Evolutionary conservation across 2,329 filamentous ascomycete genomes (phyloP).

Genomic region (Allantophomopsis cytisporea): DNA sequence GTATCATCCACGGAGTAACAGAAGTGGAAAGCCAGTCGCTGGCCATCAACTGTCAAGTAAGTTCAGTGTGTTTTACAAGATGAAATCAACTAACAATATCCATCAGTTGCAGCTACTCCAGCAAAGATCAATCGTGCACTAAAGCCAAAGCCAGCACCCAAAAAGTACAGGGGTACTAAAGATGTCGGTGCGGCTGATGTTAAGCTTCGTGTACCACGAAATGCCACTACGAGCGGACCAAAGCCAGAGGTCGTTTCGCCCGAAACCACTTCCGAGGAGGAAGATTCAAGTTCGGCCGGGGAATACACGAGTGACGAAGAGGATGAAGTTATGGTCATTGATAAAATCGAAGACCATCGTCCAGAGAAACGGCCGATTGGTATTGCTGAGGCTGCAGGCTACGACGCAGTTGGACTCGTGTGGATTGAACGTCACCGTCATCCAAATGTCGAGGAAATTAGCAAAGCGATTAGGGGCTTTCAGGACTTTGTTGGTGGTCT

Average conservation of each 20-base stretch:
- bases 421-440: slow-evolving; percentile 25
- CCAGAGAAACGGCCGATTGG: slow-evolving; percentile 22
- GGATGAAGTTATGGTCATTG: slow-evolving; percentile 12
- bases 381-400: slow-evolving; percentile 31
- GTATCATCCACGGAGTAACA: neutral
- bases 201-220: neutral
- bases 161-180: no score
- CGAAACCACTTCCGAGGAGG: slow-evolving; percentile 17
- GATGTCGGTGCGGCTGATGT: neutral
- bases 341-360: slow-evolving; percentile 9
- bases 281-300: slow-evolving; percentile 15
- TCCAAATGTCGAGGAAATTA: slow-evolving; percentile 13
- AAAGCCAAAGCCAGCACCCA: no score
- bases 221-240: no score
- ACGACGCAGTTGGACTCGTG: slow-evolving; percentile 38
- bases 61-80: neutral
- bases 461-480: slow-evolving; percentile 17
- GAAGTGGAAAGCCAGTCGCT: slow-evolving; percentile 1
- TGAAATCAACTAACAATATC: no score
- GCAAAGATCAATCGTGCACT: no score
- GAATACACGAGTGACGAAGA: slow-evolving; percentile 18
- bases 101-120: no score
- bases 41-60: no score
- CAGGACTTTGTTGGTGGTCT: slow-evolving; percentile 14
- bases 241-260: slow-evolving; percentile 11